phyloP scores from a whole-genome alignment of 768 basidiomycete genomes.

The Chalciporus piperatus region DNA sequence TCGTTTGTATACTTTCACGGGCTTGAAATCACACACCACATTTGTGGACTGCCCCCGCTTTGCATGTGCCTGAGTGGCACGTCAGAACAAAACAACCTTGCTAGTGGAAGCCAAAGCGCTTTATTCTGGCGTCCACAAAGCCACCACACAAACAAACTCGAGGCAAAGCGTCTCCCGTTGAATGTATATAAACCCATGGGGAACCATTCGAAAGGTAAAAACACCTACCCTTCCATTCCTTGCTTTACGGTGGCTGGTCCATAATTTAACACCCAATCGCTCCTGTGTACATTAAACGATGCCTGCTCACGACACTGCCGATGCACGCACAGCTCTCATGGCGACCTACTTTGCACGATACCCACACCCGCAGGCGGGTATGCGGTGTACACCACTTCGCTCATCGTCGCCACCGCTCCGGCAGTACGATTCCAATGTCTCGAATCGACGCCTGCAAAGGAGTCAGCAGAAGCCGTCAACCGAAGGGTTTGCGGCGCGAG shows the following conservation, averaged over 20 bases:
- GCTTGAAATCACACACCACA: neutral
- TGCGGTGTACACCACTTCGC: neutral
- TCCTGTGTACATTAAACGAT: constrained; percentile 10
- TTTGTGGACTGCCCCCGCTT: neutral
- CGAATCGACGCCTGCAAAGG: neutral
- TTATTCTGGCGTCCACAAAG: constrained; percentile 18
- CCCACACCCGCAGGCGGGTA: constrained; percentile 19
- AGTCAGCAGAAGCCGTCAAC: neutral
- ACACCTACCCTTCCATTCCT: neutral
- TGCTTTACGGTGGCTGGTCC: constrained; percentile 9
- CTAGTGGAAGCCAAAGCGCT: constrained; percentile 3
- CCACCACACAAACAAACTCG: neutral
- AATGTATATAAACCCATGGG: constrained; percentile 24
- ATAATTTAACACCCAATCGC: neutral
- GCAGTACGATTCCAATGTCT: constrained; percentile 6
- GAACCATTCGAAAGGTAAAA: neutral
- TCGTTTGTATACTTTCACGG: neutral
- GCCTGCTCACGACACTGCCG: constrained; percentile 29
- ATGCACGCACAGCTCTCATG: constrained; percentile 34
- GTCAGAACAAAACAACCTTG: constrained; percentile 12
- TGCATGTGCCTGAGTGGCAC: neutral
- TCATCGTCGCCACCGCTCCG: neutral
- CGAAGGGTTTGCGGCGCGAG: constrained; percentile 14
- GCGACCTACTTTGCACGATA: constrained; percentile 26
- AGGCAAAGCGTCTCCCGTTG: constrained; percentile 13